A percentile compares a stretch with the other conserved stretches of the same genome.
Evolutionary conservation across 805 yeast genomes (phyloP).

Genomic region (Maudiozyma serrabonitensis): DNA sequence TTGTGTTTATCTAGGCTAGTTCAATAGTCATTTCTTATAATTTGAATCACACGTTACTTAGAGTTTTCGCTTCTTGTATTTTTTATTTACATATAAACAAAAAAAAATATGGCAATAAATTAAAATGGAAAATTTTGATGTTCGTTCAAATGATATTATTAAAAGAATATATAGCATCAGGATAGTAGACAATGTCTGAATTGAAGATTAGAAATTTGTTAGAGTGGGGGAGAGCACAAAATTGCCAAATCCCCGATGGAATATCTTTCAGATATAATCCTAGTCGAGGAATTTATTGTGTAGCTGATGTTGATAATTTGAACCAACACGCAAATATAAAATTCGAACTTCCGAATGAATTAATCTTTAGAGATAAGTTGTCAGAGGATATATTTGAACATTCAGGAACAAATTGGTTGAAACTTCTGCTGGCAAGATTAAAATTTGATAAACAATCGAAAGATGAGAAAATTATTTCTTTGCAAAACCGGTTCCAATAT

Average conservation of each 20-base stretch:
- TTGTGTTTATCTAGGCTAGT: too few species aligned
- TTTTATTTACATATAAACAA: too few species aligned
- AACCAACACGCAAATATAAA: constrained; percentile 22
- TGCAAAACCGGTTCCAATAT: constrained; percentile 27
- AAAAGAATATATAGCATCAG: background rate
- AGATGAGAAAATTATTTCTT: constrained; percentile 1
- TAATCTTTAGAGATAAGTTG: constrained; percentile 24
- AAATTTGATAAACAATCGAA: constrained; percentile 26
- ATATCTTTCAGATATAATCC: constrained; percentile 28
- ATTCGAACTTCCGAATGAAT: constrained; percentile 21
- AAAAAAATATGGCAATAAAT: too few species aligned
- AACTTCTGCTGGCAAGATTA: constrained; percentile 34
- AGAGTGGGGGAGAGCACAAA: constrained; percentile 33
- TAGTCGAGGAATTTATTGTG: constrained; percentile 29
- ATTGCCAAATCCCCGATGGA: constrained; percentile 27
- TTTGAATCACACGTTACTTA: too few species aligned
- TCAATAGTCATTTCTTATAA: too few species aligned
- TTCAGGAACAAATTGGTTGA: constrained; percentile 29
- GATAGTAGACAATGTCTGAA: background rate
- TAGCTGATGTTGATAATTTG: background rate
- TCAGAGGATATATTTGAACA: constrained; percentile 18
- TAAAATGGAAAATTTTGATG: too few species aligned
- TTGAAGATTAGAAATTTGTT: constrained; percentile 6
- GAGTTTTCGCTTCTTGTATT: too few species aligned
- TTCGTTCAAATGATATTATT: background rate